A percentile compares a stretch with the other conserved stretches of the same genome.
These are phyloP conservation scores for Mucuna pruriens DNA, from an alignment of 306 rosid genomes.

Conservation along the genomic window DNA sequence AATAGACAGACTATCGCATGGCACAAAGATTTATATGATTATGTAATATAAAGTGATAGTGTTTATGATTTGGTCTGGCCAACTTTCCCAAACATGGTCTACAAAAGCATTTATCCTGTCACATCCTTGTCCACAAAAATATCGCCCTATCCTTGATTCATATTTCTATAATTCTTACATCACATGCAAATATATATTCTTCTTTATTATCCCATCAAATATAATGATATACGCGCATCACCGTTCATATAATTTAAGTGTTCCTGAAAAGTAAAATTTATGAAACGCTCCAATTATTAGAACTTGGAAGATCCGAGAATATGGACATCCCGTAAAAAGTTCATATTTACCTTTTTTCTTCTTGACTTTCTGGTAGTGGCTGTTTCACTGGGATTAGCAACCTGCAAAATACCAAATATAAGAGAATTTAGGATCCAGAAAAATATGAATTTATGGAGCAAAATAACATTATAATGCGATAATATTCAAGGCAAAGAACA, in stretches of 20 bases:
- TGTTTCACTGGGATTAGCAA: conserved; percentile 50
- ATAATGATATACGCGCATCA: not conserved
- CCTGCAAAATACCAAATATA: conserved; percentile 47
- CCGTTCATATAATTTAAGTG: not conserved
- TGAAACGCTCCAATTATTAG: not conserved
- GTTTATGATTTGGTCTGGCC: not conserved
- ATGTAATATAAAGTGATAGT: not conserved
- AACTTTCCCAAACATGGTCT: not conserved
- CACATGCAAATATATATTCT: not conserved
- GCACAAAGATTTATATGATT: not conserved
- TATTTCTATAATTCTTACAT: conserved; percentile 1
- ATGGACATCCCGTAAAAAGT: not conserved
- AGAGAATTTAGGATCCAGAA: conserved; percentile 12
- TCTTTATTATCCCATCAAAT: conserved; percentile 8
- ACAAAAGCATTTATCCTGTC: not conserved
- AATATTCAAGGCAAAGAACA: not conserved
- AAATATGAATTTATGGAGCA: not conserved
- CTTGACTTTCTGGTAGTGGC: conserved; percentile 61
- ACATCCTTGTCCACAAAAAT: no score
- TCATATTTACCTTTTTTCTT: conserved; percentile 70
- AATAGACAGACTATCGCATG: not conserved
- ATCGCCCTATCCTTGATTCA: conserved; percentile 7
- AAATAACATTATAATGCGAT: not conserved
- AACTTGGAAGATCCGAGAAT: conserved; percentile 13
- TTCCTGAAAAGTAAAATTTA: not conserved